Base-by-base conservation (phyloP, 371 early-diverging fungal genomes). In the Lichtheimia corymbifera region DNA sequence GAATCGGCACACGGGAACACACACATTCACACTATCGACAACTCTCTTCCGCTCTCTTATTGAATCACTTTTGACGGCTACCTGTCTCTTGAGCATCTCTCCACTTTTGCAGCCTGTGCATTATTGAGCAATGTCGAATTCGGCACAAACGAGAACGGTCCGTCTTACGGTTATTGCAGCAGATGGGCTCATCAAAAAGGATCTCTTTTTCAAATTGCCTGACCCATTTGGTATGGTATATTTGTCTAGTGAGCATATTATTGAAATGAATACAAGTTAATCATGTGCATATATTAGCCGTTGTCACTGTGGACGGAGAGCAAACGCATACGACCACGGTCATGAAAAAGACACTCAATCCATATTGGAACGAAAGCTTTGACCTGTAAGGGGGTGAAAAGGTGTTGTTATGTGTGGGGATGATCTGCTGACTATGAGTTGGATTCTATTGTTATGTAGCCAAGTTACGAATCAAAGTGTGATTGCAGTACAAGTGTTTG, bases 401-500 rank as follows among this genome's bases (percentile, higher is more conserved):
- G 18, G 45, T n/a, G 25, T 56, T 50, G 30, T 35, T 42, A 1
- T 3, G 5, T 11, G 9, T 35, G 5, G 35, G 35, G 35, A 35
- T 35, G 11, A 35, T 35, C 35, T 35, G 6, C 49, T 54, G 9
- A 30, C 5, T 2, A 6, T 6, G 47, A n/a, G 22, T 28, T 47
- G 41, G 9, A 47, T 43, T 17, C 47, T 15, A 20, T 35, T 35
- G 11, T 58, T 54, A 24, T 65, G 30, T 76, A 91, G 91, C 51
- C 79, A 82, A 70, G 91, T 91, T 14, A 84, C 82, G 15, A 87
- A 84, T 69, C 74, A 76, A 59, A 92, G 93, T 65, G 88, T 94
- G 12, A 83, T 97, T 59, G 88, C 95, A 1, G 90, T 96, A 41
- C 96, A 98, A 74, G 89, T 98, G 22, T 98, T 96, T 83, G 98